A percentile compares a stretch with the other conserved stretches of the same genome.
phyloP scores from a whole-genome alignment of 441 rosid species.

The Adansonia grandidieri region DNA sequence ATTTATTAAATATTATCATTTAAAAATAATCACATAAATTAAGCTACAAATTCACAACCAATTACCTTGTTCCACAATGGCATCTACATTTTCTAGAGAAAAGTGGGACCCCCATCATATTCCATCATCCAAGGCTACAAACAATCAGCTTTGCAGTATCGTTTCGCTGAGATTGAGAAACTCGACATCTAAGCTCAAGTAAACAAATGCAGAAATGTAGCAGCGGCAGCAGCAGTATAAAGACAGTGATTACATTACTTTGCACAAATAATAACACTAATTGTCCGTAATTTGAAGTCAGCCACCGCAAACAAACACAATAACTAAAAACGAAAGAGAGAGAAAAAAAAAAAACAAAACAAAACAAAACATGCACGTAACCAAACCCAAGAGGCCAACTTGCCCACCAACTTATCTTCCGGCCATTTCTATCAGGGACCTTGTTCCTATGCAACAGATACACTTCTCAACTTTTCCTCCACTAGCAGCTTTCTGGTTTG shows the following conservation, averaged over 20 bases:
- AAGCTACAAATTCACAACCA: no score
- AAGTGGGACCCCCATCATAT: no score
- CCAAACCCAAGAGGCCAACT: constrained; percentile 38
- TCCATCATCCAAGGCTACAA: no score
- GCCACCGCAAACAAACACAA: constrained; percentile 34
- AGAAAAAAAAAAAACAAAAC: constrained; percentile 29
- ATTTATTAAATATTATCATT: no score
- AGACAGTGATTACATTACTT: constrained; percentile 39
- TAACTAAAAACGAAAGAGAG: constrained; percentile 34
- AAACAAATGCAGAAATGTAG: neutral
- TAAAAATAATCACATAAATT: no score
- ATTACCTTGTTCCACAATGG: neutral
- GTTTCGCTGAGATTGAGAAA: neutral
- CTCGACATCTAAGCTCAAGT: neutral
- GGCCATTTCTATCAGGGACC: constrained; percentile 38
- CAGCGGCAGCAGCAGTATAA: neutral
- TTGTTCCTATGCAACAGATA: constrained; percentile 39
- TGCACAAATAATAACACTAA: constrained; percentile 40
- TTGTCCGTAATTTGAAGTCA: constrained; percentile 41
- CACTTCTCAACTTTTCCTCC: constrained; percentile 37
- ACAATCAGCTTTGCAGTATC: neutral
- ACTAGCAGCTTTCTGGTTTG: constrained; percentile 41
- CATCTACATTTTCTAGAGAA: neutral
- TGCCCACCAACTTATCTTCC: constrained; percentile 31
- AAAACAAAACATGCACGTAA: no score